These are phyloP conservation scores for Penicillium cataractarum DNA, from an alignment of 495 filamentous ascomycete genomes.

Conservation along the genomic window DNA sequence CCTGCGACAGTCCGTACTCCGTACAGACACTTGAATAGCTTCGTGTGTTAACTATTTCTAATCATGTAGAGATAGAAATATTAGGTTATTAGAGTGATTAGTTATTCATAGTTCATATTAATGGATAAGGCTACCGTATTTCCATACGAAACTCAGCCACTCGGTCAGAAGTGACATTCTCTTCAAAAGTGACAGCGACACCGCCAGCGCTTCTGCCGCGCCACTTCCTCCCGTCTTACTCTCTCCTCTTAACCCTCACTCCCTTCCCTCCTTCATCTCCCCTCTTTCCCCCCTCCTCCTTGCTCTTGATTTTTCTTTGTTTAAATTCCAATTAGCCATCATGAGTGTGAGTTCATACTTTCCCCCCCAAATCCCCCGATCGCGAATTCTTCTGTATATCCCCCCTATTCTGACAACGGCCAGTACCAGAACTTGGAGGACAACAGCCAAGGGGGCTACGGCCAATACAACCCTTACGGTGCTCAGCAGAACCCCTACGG, in stretches of 20 bases:
- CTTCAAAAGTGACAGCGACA: not conserved
- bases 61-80: not conserved
- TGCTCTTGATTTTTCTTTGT: not conserved
- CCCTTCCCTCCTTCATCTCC: constrained; percentile 13
- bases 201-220: constrained; percentile 29
- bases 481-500: constrained; percentile 51
- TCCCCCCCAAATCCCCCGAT: not conserved
- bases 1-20: too few relatives aligned
- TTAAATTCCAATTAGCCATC: constrained; percentile 18
- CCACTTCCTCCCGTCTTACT: not conserved
- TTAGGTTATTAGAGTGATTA: too few relatives aligned
- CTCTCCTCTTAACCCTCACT: constrained; percentile 7
- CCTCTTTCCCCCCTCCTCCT: constrained; percentile 10
- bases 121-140: not conserved
- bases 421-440: constrained; percentile 42
- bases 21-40: not conserved
- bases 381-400: not conserved
- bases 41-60: not conserved
- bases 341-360: constrained; percentile 40
- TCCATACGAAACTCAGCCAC: not conserved
- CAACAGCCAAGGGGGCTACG: constrained; percentile 53
- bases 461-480: constrained; percentile 65
- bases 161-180: not conserved
- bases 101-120: not conserved
- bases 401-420: constrained; percentile 8